These are phyloP conservation scores for Fraxinus pennsylvanica DNA, from an alignment of 257 asterid species.

Conservation along the genomic window DNA sequence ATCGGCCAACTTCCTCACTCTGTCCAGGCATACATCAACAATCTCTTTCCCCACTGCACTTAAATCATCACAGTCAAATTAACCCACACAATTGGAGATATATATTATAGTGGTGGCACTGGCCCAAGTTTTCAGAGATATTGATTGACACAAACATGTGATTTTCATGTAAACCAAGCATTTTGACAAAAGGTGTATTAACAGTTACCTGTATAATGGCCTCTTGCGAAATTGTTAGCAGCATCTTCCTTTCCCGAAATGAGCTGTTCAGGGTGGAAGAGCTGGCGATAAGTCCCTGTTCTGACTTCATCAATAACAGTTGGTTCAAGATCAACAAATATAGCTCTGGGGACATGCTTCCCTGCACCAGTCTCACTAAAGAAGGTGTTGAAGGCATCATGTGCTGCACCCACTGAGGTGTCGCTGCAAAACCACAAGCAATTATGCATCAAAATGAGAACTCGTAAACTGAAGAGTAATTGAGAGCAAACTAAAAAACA, in stretches of 20 bases:
- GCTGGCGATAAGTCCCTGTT: constrained; percentile 83
- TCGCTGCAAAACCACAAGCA: constrained; percentile 59
- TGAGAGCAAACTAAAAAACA: background rate
- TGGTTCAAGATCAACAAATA: constrained; percentile 89
- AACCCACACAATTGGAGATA: background rate
- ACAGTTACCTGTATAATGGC: constrained; percentile 75
- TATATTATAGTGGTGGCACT: background rate
- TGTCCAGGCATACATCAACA: constrained; percentile 79
- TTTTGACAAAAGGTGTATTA: background rate
- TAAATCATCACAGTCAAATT: constrained; percentile 2
- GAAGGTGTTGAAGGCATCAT: constrained; percentile 92
- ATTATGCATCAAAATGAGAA: constrained; percentile 16
- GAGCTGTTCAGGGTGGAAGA: constrained; percentile 93
- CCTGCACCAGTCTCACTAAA: constrained; percentile 92
- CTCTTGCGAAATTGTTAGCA: constrained; percentile 88
- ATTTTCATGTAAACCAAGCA: background rate
- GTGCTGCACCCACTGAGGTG: constrained; percentile 58
- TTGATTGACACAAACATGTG: background rate
- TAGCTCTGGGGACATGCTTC: constrained; percentile 89
- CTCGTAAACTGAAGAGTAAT: background rate
- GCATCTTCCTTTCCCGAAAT: constrained; percentile 96
- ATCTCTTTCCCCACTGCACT: constrained; percentile 82
- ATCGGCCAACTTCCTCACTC: constrained; percentile 89
- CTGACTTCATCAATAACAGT: constrained; percentile 89
- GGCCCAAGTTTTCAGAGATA: background rate